A percentile compares a stretch with the other conserved stretches of the same genome.
Evolutionary conservation across 495 filamentous ascomycete species (phyloP).

Genomic region (Neurospora cerealis): DNA sequence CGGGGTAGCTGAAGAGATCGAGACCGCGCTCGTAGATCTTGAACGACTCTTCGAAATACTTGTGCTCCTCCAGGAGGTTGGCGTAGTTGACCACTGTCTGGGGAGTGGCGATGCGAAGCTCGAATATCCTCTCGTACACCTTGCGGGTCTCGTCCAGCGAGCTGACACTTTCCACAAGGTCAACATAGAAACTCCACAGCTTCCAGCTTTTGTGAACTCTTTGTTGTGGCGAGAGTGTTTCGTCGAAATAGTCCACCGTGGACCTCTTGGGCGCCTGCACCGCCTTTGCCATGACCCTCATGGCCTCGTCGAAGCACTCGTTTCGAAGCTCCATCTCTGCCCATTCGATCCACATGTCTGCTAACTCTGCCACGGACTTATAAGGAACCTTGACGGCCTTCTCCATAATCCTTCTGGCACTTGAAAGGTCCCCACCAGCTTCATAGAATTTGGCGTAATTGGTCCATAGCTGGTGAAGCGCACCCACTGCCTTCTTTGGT

Average conservation of each 20-base stretch:
- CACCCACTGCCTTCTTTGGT: constrained; percentile 89
- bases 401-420: constrained; percentile 85
- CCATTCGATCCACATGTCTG: constrained; percentile 98
- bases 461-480: constrained; percentile 91
- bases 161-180: constrained; percentile 89
- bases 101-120: constrained; percentile 93
- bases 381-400: constrained; percentile 97
- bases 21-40: constrained; percentile 95
- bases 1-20: constrained; percentile 94
- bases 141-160: constrained; percentile 87
- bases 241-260: constrained; percentile 96
- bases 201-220: constrained; percentile 99
- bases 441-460: constrained; percentile 99
- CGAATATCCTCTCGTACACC: constrained; percentile 95
- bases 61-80: constrained; percentile 88
- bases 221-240: constrained; percentile 87
- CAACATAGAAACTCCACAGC: constrained; percentile 98
- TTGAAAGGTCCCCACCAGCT: constrained; percentile 72
- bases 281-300: constrained; percentile 93
- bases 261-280: constrained; percentile 91
- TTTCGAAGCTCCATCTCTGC: constrained; percentile 94
- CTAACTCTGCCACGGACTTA: constrained; percentile 88
- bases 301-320: constrained; percentile 91
- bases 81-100: constrained; percentile 99
- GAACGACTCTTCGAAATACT: constrained; percentile 96